A percentile compares a stretch with the other conserved stretches of the same genome.
Evolutionary conservation across 768 basidiomycete genomes (phyloP).

Genomic region (Fibroporia radiculosa): DNA sequence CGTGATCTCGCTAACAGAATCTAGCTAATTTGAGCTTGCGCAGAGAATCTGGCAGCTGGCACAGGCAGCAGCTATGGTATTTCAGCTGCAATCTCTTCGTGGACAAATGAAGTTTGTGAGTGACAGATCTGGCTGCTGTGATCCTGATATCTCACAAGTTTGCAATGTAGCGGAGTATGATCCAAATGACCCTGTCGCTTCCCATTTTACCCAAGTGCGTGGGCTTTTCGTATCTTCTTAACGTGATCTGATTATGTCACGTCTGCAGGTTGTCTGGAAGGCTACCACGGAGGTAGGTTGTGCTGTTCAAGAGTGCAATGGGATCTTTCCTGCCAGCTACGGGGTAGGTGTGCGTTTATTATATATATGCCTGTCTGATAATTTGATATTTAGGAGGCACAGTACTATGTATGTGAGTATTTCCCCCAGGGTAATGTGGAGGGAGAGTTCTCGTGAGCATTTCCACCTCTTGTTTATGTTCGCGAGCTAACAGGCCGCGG

Average conservation of each 20-base stretch:
- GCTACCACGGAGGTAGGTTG: constrained; percentile 55
- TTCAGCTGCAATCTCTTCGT: constrained; percentile 41
- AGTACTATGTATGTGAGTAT: constrained; percentile 68
- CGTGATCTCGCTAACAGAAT: no score
- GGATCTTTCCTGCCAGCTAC: constrained; percentile 47
- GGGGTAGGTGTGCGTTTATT: constrained; percentile 34
- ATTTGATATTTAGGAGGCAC: constrained; percentile 33
- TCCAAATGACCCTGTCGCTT: constrained; percentile 45
- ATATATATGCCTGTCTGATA: neutral
- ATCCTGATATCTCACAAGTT: neutral
- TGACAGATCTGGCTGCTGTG: constrained; percentile 11
- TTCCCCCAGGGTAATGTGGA: constrained; percentile 54
- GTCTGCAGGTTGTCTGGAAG: constrained; percentile 51
- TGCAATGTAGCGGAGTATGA: constrained; percentile 42
- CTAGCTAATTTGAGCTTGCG: neutral
- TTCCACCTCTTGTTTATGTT: neutral
- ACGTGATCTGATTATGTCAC: no score
- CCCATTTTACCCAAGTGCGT: constrained; percentile 64
- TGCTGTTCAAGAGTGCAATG: constrained; percentile 46
- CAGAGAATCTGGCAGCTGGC: constrained; percentile 72
- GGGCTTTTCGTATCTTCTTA: neutral
- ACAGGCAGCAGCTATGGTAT: constrained; percentile 48
- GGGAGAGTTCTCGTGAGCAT: constrained; percentile 51
- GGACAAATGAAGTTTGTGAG: constrained; percentile 64
- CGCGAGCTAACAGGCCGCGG: neutral